Conservation (phyloP, 2,329 filamentous ascomycete genomes). For the Trichophyton benhamiae region DNA sequence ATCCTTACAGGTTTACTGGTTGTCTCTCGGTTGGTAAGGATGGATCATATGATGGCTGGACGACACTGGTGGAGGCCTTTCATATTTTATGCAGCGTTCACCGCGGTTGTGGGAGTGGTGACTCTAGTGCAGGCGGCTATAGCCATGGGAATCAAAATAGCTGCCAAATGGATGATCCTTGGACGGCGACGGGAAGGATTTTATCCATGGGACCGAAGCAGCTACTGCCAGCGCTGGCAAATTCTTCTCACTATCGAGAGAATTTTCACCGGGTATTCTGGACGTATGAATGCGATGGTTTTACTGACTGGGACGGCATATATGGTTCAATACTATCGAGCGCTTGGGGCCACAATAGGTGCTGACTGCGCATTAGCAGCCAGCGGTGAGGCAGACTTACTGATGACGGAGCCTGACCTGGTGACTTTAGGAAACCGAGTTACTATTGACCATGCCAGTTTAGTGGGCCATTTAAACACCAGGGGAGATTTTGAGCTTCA, state of each 20-base stretch:
- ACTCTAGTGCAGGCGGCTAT: neutral
- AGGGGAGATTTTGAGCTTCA: slow-evolving; percentile 2
- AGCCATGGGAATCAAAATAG: neutral
- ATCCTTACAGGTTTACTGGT: neutral
- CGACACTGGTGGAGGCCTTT: neutral
- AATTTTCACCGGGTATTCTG: neutral
- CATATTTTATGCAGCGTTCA: neutral
- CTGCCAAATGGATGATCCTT: slow-evolving; percentile 2
- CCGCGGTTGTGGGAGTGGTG: neutral
- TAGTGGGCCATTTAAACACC: slow-evolving; percentile 2
- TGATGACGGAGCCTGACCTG: slow-evolving; percentile 1
- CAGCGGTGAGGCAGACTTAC: neutral
- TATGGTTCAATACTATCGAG: neutral
- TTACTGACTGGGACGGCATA: slow-evolving; percentile 1
- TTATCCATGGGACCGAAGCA: slow-evolving; percentile 3
- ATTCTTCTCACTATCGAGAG: slow-evolving; percentile 1
- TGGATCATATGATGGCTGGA: neutral
- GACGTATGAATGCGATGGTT: neutral
- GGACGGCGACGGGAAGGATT: neutral
- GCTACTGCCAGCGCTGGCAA: slow-evolving; percentile 6
- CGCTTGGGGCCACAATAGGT: neutral
- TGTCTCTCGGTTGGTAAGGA: neutral
- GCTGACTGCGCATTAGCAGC: neutral
- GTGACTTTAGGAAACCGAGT: slow-evolving; percentile 2
- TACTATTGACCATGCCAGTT: slow-evolving; percentile 5